These are phyloP conservation scores for Pseudozyma thailandica DNA, from an alignment of 1,284 basidiomycete genomes.

Conservation along the genomic window DNA sequence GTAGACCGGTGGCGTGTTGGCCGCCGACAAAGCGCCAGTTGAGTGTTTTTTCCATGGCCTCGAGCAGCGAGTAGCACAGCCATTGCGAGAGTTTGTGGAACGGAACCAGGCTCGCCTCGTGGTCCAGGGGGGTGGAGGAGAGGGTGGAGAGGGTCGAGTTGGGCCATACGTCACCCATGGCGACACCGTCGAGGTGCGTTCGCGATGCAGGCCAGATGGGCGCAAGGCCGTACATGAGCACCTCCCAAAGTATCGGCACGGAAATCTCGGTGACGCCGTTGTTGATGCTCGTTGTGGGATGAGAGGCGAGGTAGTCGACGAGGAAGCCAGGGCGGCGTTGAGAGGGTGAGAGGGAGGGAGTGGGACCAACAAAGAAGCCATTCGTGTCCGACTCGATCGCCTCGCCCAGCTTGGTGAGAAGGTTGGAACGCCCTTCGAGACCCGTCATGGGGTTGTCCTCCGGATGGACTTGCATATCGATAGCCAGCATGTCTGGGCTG, in stretches of 20 bases:
- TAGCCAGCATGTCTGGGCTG: constrained; percentile 74
- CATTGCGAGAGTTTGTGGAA: constrained; percentile 95
- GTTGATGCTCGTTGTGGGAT: constrained; percentile 67
- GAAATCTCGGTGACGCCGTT: constrained; percentile 18
- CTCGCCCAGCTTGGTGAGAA: constrained; percentile 68
- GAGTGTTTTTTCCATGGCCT: constrained; percentile 69
- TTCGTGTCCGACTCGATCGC: constrained; percentile 37
- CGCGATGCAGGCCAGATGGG: constrained; percentile 86
- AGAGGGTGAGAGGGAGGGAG: not conserved
- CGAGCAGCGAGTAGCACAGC: constrained; percentile 69
- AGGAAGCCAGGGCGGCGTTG: constrained; percentile 31
- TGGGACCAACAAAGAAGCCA: constrained; percentile 49
- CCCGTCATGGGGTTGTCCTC: constrained; percentile 85
- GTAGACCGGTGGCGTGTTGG: constrained; percentile 76
- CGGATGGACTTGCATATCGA: constrained; percentile 81
- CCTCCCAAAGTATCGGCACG: constrained; percentile 76
- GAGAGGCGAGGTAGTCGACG: constrained; percentile 74
- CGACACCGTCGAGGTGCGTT: constrained; percentile 74
- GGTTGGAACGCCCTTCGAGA: constrained; percentile 82
- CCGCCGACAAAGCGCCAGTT: constrained; percentile 80
- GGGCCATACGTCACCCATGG: constrained; percentile 91
- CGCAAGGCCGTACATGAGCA: constrained; percentile 82
- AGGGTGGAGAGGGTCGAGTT: constrained; percentile 27
- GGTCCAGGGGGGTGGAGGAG: not conserved
- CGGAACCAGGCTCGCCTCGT: constrained; percentile 75